phyloP scores from a whole-genome alignment of 139 green algal species.

The Tetraselmis striata region DNA sequence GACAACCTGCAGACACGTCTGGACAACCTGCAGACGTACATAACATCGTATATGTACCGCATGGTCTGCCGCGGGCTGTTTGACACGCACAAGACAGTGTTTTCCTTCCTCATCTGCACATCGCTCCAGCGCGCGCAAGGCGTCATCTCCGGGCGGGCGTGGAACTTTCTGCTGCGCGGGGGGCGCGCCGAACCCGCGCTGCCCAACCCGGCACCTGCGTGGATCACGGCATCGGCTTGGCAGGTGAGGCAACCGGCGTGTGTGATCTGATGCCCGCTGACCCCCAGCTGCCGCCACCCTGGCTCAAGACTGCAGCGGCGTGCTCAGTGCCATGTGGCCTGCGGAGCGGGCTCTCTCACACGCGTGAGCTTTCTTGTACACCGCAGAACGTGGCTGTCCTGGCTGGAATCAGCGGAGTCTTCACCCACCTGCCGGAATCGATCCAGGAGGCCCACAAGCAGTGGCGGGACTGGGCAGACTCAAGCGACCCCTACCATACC shows the following conservation, averaged over 20 bases:
- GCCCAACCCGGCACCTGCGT: constrained; percentile 24
- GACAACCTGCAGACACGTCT: constrained; percentile 53
- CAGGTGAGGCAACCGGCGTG: background rate
- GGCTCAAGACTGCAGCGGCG: too few relatives aligned
- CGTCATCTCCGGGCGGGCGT: constrained; percentile 49
- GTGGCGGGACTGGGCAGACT: background rate
- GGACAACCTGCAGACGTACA: constrained; percentile 31
- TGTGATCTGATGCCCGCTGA: too few relatives aligned
- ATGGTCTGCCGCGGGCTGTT: constrained; percentile 57
- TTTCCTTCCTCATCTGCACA: constrained; percentile 62
- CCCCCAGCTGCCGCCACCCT: too few relatives aligned
- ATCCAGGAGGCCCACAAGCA: background rate
- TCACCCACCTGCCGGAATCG: background rate
- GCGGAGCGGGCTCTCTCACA: too few relatives aligned
- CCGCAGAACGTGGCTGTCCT: background rate
- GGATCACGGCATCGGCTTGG: constrained; percentile 41
- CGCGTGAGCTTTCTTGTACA: too few relatives aligned
- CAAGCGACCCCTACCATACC: background rate
- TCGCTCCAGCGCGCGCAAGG: background rate
- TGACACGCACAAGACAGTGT: constrained; percentile 69
- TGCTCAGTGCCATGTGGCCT: too few relatives aligned
- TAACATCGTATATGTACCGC: background rate
- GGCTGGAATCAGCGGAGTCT: background rate
- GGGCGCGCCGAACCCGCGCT: background rate
- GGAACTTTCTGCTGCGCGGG: constrained; percentile 71